phyloP scores from a whole-genome alignment of 192 early-diverging fungal genomes.

The Fimicolochytrium jonesii region DNA sequence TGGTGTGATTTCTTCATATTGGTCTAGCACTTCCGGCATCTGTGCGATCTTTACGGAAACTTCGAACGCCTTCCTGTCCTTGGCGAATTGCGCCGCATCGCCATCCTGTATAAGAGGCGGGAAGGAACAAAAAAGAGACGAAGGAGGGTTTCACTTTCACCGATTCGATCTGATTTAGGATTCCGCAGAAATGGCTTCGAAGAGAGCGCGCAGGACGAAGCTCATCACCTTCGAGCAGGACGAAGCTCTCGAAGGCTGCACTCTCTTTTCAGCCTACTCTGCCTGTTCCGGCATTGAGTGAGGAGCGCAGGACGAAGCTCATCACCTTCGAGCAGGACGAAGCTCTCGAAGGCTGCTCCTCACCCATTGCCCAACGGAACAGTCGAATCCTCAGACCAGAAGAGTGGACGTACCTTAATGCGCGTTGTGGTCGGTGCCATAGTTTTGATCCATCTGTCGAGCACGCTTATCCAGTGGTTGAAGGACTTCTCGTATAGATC shows the following conservation, averaged over 20 bases:
- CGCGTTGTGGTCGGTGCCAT: not conserved
- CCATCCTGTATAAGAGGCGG: not conserved
- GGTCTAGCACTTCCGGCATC: not conserved
- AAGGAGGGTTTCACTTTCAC: not conserved
- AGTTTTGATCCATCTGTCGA: no score
- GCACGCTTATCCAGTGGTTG: no score
- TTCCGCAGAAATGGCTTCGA: not conserved
- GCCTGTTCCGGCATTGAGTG: not conserved
- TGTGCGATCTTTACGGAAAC: slow-evolving; percentile 2
- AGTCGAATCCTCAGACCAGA: not conserved
- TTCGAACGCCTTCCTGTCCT: not conserved
- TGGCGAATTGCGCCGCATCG: slow-evolving; percentile 1
- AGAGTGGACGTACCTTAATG: not conserved
- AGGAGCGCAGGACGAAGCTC: not conserved
- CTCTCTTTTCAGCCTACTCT: not conserved
- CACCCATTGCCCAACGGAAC: not conserved
- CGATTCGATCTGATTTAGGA: not conserved
- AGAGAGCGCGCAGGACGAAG: not conserved
- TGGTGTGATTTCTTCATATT: slow-evolving; percentile 1
- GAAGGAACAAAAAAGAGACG: not conserved
- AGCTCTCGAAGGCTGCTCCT: not conserved
- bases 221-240: not conserved
- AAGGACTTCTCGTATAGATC: no score
- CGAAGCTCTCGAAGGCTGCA: not conserved
- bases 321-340: not conserved